Evolutionary conservation across 768 basidiomycete species (phyloP), one percentile per base, ranked within the genome.

Genomic region (Multifurca ochricompacta): DNA sequence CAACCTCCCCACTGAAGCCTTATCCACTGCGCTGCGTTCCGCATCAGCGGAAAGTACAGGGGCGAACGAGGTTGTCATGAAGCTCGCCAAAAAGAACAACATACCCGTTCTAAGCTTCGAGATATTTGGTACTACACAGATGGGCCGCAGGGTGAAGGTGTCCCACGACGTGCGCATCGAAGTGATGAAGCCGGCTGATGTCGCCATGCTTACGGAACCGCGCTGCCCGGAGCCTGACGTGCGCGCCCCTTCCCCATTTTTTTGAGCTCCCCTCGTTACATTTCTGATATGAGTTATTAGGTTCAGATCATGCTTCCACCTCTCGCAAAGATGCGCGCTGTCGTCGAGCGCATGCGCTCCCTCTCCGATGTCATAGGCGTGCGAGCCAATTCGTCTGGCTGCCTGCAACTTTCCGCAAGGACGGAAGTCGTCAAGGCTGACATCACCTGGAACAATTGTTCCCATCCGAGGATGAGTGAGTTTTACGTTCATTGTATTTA

Each of bases 221-320:
- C 67, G 88, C 61, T 93, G 91, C 64, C 91, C 91, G 1, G 83
- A 87, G 28, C 88, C 91, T 14, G 87, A 93, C 56, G 91, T 90
- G 60, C 60, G 79, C n/a, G n/a, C n/a, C n/a, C n/a, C n/a, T n/a
- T n/a, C n/a, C n/a, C n/a, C n/a, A n/a, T 72, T 13, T 5, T 27
- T 14, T 31, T 28, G 10, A 7, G 16, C 14, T 25, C 14, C 14
- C 3, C n/a, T n/a, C n/a, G n/a, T n/a, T n/a, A n/a, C n/a, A n/a
- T n/a, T n/a, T n/a, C n/a, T n/a, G n/a, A n/a, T n/a, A n/a, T n/a
- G n/a, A n/a, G n/a, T n/a, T n/a, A n/a, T n/a, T 19, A 93, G 91
- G 74, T 88, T 13, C 86, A 88, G 59, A 82, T 92, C 44, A 67
- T 91, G 19, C 71, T 91, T 0, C 91, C 90, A 0, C 77, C 87